Evolutionary conservation across 2,329 filamentous ascomycete species (phyloP).

Genomic region (Aureobasidium zeae): DNA sequence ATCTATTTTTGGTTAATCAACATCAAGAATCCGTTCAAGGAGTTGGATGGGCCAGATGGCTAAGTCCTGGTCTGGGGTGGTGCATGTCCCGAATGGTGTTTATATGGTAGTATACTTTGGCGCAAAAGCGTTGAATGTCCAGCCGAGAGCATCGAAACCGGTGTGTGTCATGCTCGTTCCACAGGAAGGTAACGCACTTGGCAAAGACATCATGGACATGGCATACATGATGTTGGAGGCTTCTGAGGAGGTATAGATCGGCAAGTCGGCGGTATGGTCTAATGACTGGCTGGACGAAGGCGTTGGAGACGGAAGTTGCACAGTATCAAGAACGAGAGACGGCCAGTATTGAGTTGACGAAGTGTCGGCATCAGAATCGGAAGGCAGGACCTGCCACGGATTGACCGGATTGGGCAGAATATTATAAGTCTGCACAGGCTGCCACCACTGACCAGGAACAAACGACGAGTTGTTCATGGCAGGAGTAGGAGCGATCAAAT

Average conservation of each 20-base stretch:
- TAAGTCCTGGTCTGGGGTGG: conserved; percentile 15
- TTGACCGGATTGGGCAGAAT: conserved; percentile 65
- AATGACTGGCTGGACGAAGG: conserved; percentile 73
- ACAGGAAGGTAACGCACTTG: conserved; percentile 73
- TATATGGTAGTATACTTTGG: conserved; percentile 68
- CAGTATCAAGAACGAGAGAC: conserved; percentile 63
- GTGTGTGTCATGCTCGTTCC: conserved; percentile 54
- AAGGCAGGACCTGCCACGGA: conserved; percentile 82
- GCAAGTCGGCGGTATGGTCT: conserved; percentile 52
- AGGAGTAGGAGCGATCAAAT: conserved; percentile 77
- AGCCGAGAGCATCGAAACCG: conserved; percentile 70
- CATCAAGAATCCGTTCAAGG: conserved; percentile 16
- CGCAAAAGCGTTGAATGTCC: conserved; percentile 79
- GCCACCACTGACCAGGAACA: conserved; percentile 68
- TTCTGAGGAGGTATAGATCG: conserved; percentile 72
- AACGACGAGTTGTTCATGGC: conserved; percentile 71
- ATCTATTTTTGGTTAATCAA: conserved; percentile 1
- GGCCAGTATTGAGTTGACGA: conserved; percentile 73
- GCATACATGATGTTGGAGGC: conserved; percentile 64
- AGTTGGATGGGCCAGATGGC: conserved; percentile 37
- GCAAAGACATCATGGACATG: conserved; percentile 67
- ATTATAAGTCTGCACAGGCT: conserved; percentile 48
- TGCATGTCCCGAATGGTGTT: conserved; percentile 38
- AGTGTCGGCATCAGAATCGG: conserved; percentile 70
- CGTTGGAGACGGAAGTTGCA: conserved; percentile 64